Evolutionary conservation across 1,284 basidiomycete genomes (phyloP), one percentile per base, ranked within the genome.

Genomic region (Ustilago nuda): DNA sequence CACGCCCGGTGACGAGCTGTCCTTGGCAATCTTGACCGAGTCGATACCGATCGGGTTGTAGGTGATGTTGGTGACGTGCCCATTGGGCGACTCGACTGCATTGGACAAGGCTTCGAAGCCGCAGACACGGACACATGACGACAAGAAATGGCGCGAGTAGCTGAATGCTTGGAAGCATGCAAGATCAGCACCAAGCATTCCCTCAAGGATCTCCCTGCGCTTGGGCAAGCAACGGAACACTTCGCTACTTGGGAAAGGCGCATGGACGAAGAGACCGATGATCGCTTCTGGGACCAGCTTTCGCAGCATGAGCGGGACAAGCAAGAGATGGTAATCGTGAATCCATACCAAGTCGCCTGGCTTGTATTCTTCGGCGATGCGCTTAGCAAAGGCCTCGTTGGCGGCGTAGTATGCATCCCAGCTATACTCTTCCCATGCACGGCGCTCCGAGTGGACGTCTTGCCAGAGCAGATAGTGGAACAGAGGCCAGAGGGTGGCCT

Each of bases 401-500:
- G 93, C 94, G 61, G 91, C 89, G 78, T 91, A 89, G 87, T 97
- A 98, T 48, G 92, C 90, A 17, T 91, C 89, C 89, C 95, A 99
- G 81, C 94, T 90, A 6, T 88, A 88, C 63, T 90, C 88, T 83
- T 98, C 95, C n/a, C 88, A 87, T 52, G 87, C 85, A 45, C 87
- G 86, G 64, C 88, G 83, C 54, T 88, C 84, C 70, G 86, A 85
- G 48, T 87, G 87, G 43, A 88, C 94, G 85, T 97, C 95, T 86
- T 97, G 94, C 95, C 95, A 98, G 63, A 98, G 91, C 66, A 99
- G 90, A 86, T 99, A 99, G 88, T 99, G 97, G 90, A 99, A 97
- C 33, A 98, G 88, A 0, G 96, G 97, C 96, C 96, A 99, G 57
- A 99, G 91, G 41, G 92, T 97, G 81, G 93, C 92, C 87, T 99